phyloP scores from a whole-genome alignment of 2,329 filamentous ascomycete species.

The Colletotrichum incanum region DNA sequence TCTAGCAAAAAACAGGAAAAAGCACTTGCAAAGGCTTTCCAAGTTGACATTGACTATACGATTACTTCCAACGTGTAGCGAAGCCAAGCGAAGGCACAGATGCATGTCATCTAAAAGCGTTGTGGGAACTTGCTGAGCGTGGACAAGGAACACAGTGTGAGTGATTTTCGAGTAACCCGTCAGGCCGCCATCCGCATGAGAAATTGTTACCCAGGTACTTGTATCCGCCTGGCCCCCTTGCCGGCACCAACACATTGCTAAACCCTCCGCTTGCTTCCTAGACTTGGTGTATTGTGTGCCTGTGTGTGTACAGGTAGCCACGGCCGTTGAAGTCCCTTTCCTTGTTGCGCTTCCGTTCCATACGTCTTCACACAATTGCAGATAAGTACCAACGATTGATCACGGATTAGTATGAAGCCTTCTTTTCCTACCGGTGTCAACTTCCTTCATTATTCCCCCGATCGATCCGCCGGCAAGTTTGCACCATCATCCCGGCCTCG shows the following conservation, averaged over 20 bases:
- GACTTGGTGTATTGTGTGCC: neutral
- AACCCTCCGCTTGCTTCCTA: conserved; percentile 6
- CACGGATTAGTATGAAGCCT: conserved; percentile 20
- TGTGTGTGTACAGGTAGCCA: neutral
- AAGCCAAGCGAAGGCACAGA: neutral
- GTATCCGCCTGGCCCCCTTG: neutral
- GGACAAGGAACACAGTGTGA: conserved; percentile 35
- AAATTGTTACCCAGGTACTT: conserved; percentile 36
- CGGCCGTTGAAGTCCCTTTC: neutral
- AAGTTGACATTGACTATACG: neutral
- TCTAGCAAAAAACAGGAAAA: neutral
- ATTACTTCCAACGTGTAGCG: neutral
- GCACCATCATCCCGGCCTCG: neutral
- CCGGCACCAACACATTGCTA: conserved; percentile 10
- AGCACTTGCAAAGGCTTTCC: neutral
- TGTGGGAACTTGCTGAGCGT: neutral
- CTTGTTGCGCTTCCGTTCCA: neutral
- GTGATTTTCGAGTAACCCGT: conserved; percentile 10
- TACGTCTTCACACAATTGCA: neutral
- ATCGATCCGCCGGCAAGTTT: conserved; percentile 16
- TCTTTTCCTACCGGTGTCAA: neutral
- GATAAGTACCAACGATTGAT: neutral
- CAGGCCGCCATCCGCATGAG: conserved; percentile 17
- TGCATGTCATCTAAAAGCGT: conserved; percentile 8
- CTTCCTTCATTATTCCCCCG: neutral